Percentiles rank a stretch among this genome's conserved stretches.
Conservation (phyloP, 768 basidiomycete species). For the Hortiboletus campestris region DNA sequence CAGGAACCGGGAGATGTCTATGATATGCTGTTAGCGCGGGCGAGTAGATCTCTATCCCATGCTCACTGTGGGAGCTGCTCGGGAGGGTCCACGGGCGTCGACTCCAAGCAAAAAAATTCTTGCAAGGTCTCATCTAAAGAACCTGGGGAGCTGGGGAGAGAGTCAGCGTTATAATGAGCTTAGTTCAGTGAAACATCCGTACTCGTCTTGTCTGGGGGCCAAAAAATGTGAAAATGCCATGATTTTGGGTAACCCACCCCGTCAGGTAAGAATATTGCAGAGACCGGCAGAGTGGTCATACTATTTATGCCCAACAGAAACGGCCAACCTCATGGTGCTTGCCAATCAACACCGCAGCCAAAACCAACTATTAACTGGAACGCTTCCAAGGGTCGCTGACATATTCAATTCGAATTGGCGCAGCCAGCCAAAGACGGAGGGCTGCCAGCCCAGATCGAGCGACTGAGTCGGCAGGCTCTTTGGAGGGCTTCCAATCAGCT, state of each 20-base stretch:
- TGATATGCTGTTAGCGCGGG: background rate
- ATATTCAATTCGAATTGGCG: background rate
- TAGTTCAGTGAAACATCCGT: background rate
- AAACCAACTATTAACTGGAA: background rate
- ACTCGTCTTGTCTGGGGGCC: background rate
- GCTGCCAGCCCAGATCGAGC: background rate
- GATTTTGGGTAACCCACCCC: too few species aligned
- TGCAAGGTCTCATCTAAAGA: too few species aligned
- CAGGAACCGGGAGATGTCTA: background rate
- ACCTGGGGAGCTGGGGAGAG: background rate
- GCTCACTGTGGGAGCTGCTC: background rate
- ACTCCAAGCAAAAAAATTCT: too few species aligned
- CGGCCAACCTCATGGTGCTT: background rate
- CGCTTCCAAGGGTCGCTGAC: background rate
- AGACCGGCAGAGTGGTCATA: too few species aligned
- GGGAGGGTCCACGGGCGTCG: background rate
- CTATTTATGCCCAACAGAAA: background rate
- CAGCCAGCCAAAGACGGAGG: background rate
- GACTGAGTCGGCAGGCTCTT: background rate
- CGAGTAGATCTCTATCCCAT: background rate
- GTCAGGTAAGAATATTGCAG: accelerated
- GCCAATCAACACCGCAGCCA: background rate
- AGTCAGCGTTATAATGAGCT: background rate
- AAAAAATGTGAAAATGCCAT: background rate
- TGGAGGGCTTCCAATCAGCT: background rate